phyloP scores from a whole-genome alignment of 1,284 basidiomycete genomes.

The Butyriboletus appendiculatus region DNA sequence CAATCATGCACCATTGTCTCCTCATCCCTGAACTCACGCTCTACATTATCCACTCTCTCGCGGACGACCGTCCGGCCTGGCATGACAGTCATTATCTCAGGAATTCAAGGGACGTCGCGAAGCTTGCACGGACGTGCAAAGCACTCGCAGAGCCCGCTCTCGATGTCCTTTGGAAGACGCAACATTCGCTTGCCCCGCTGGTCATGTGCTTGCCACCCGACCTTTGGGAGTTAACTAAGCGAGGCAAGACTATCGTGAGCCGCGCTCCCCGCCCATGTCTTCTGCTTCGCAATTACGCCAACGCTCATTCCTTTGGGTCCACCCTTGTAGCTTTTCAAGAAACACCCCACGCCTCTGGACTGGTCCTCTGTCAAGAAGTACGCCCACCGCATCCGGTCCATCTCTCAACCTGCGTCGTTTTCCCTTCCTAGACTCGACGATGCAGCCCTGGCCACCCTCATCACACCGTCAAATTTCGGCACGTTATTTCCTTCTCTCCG shows the following conservation, averaged over 20 bases:
- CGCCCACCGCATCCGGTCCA: constrained; percentile 25
- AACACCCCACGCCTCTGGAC: constrained; percentile 20
- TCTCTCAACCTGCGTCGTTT: constrained; percentile 27
- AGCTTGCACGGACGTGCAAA: constrained; percentile 32
- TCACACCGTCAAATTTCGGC: constrained; percentile 24
- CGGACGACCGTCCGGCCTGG: constrained; percentile 23
- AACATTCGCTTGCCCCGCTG: constrained; percentile 31
- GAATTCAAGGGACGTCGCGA: constrained; percentile 28
- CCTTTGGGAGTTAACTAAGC: constrained; percentile 24
- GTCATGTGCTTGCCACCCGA: constrained; percentile 31
- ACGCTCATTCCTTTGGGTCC: neutral
- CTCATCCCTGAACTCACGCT: constrained; percentile 28
- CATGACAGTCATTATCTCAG: constrained; percentile 20
- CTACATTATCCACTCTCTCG: constrained; percentile 28
- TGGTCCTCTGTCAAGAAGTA: constrained; percentile 29
- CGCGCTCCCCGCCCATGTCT: too few relatives aligned
- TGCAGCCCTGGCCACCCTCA: constrained; percentile 16
- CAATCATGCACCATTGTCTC: constrained; percentile 31
- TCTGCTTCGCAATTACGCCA: constrained; percentile 4
- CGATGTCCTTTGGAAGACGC: constrained; percentile 33
- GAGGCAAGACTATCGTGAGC: constrained; percentile 28
- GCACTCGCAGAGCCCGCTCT: constrained; percentile 29
- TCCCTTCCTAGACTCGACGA: constrained; percentile 28
- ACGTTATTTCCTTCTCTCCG: constrained; percentile 29
- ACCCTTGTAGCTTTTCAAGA: constrained; percentile 23